Evolutionary conservation across 1,139 yeast species (phyloP).

Genomic region (Yamadazyma epiphylla): DNA sequence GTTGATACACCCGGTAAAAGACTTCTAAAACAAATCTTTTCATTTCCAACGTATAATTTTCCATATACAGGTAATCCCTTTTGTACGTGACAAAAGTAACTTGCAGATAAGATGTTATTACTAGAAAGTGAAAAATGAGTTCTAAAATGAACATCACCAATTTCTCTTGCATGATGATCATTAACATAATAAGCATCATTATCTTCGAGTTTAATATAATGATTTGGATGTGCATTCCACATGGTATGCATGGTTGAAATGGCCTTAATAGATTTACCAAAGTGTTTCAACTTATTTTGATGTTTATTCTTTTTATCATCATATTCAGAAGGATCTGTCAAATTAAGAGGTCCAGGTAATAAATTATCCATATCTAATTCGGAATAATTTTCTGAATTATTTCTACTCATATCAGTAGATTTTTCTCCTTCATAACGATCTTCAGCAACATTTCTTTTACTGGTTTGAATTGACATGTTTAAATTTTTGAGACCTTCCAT

Average conservation of each 20-base stretch:
- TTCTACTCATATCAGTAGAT: background rate
- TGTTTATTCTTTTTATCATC: constrained; percentile 11
- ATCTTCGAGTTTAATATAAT: constrained; percentile 39
- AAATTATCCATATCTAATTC: constrained; percentile 1
- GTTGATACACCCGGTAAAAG: constrained; percentile 75
- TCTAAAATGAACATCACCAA: constrained; percentile 53
- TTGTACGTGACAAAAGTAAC: constrained; percentile 69
- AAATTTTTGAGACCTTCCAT: constrained; percentile 26
- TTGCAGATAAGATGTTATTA: constrained; percentile 52
- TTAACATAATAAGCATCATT: constrained; percentile 45
- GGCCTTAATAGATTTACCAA: constrained; percentile 28
- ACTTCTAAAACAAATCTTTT: constrained; percentile 72
- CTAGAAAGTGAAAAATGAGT: constrained; percentile 62
- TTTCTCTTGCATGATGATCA: constrained; percentile 37
- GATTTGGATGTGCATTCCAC: constrained; percentile 65
- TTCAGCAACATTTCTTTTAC: constrained; percentile 22
- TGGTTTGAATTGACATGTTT: constrained; percentile 33
- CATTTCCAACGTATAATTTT: constrained; percentile 67
- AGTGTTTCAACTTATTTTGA: constrained; percentile 15
- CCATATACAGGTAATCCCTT: constrained; percentile 80
- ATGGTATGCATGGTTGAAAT: constrained; percentile 43
- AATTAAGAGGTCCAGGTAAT: constrained; percentile 23
- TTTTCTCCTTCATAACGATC: constrained; percentile 18
- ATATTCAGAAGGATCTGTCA: constrained; percentile 27
- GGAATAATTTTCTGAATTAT: background rate